Evolutionary conservation across 2,329 filamentous ascomycete genomes (phyloP), one percentile per base, ranked within the genome.

Genomic region (Aspergillus tubingensis): DNA sequence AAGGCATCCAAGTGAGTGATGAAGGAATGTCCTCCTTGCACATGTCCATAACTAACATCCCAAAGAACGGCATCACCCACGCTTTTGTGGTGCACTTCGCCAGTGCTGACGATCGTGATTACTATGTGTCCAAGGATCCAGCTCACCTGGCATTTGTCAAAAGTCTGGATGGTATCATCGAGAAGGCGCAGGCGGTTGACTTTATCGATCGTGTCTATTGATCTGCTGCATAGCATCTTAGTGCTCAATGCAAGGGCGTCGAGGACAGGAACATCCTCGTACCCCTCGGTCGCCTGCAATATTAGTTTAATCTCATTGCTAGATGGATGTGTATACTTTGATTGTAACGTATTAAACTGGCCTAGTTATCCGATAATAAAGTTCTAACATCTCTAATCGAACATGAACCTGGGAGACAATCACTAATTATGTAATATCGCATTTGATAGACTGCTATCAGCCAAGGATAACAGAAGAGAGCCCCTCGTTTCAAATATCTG

Each of bases 31-130:
- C 7, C 25, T 27, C 25, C 1, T 8, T 17, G 1, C 21, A 8
- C 44, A n/a, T 8, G 32, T 3, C 1, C 25, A 10, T 44, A 30
- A 30, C 41, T 50, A 7, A 17, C 8, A n/a, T 36, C 25, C 25
- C 19, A 32, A 59, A 86, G 88, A 80, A 82, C 52, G 88, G 84
- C 0, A 84, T 88, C 54, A 87, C 87, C 0, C 89, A 92, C 70
- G 87, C 81, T 0, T 92, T 92, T 63, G 82, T 92, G 2, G 81
- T 83, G 21, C 85, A 90, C 66, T 92, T 92, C 60, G 81, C 83
- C 8, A 87, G 73, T 21, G 78, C 79, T 17, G 82, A 85, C 63
- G 89, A 92, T 69, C 79, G 88, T 50, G 82, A 87, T 62, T 91
- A 91, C 68, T 92, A 92, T 70, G 74, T 89, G 6, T 74, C 83